Base-by-base conservation (phyloP, 2,329 filamentous ascomycete genomes). In the Mollisiaceae sp. region DNA sequence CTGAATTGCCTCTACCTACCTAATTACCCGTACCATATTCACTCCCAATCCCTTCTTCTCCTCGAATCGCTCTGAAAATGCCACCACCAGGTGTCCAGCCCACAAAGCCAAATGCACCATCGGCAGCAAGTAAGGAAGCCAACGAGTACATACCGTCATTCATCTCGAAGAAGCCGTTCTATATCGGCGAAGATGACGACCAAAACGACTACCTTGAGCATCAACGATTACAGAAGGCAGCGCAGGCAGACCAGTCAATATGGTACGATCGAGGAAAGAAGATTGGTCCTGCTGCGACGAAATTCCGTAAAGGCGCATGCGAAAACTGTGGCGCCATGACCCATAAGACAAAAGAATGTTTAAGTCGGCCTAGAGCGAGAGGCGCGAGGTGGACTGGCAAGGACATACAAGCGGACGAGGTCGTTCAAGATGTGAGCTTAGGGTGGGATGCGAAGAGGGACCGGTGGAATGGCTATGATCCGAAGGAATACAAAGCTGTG, bases 131-230 rank as follows among this genome's bases (percentile, higher is more conserved):
- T 63, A 97, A 97, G 78, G 93, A 97, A 79, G 93, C 95, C 79
- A 99, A 99, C 85, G 89, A 97, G 78, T 99, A 99, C 83, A 99
- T 99, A 75, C 95, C 95, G 6, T 89, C 92, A 62, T 99, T 97
- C 84, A 99, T 99, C 81, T 94, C 93, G 73, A 97, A 97, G 79
- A 94, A 96, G 72, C 95, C 95, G 4, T 99, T 99, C 81, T 99
- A 98, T 79, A 89, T 96, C 62, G 88, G 86, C 74, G 89, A 91
- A 73, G 92, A 93, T 76, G 89, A 90, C 70, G 87, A 90, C 66
- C 85, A 91, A 67, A 86, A 86, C 76, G 94, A 98, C 75, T 99
- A 98, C 77, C 91, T 99, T 70, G 93, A 97, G 79, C 95, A 99
- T 87, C 95, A 99, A 76, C 83, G 94, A 32, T 89, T 93, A 65